Evolutionary conservation across 768 basidiomycete genomes (phyloP), one percentile per base, ranked within the genome.

Genomic region (Lanmaoa pseudosensibilis): DNA sequence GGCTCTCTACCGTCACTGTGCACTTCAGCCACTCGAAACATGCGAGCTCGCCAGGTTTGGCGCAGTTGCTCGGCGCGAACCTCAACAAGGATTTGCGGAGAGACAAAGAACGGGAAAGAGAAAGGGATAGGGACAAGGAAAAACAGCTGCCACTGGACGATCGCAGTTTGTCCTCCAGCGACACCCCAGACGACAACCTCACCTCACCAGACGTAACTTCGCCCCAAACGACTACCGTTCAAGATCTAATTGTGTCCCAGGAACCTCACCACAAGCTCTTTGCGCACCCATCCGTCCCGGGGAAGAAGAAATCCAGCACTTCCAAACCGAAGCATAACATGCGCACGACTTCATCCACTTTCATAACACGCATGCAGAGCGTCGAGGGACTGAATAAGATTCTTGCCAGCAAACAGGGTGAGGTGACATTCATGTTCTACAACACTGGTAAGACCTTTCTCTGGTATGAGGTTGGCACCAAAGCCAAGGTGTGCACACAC

Each of bases 271-370:
- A 82, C 56, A 83, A 79, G 9, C 77, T 90, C 2, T 92, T 92
- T 69, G 83, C 84, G 3, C 77, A 75, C n/a, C 66, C 73, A 13
- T 74, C 81, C 40, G 66, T 71, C 7, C 54, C 68, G 2, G 69
- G 73, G 9, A 82, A 82, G 52, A 90, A 89, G 78, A 88, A 86
- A 75, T 84, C 86, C 58, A 67, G 75, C 9, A 68, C 73, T 23
- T 75, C 87, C 10, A 79, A 90, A 33, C 92, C 94, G n/a, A 95
- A 92, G 70, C 92, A 92, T 62, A 96, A 90, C 65, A 86, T 97
- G 61, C 82, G 90, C 52, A 92, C 92, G 0, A 94, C 93, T 2
- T 92, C 88, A 6, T 96, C 95, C 23, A 91, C 91, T 2, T 98
- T 98, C 72, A 89, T 98, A 60, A 88, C 91, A 3, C 83, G 94